phyloP scores from a whole-genome alignment of 2,329 filamentous ascomycete species.

The Trichoderma citrinoviride region DNA sequence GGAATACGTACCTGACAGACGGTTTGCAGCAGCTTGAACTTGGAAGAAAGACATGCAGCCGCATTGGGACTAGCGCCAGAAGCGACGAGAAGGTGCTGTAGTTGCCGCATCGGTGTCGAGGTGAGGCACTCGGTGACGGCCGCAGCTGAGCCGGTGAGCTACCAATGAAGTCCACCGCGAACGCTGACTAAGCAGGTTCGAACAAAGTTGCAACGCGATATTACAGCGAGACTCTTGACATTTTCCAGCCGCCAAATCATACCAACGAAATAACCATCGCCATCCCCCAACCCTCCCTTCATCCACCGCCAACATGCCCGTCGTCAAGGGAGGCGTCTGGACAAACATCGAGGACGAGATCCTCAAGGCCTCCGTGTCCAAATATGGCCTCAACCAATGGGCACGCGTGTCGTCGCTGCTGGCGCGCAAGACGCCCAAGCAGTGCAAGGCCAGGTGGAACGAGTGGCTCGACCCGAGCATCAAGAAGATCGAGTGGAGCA shows the following conservation, averaged over 20 bases:
- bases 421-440: constrained; percentile 95
- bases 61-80: neutral
- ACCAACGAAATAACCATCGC: neutral
- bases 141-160: neutral
- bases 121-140: constrained; percentile 4
- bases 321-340: constrained; percentile 73
- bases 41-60: neutral
- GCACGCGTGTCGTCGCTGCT: constrained; percentile 95
- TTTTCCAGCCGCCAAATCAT: constrained; percentile 28
- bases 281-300: neutral
- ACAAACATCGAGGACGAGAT: constrained; percentile 89
- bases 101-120: constrained; percentile 1
- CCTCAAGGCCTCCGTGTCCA: constrained; percentile 90
- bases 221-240: constrained; percentile 26
- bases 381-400: constrained; percentile 97
- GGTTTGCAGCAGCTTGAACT: neutral
- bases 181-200: constrained; percentile 23
- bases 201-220: constrained; percentile 3
- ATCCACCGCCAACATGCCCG: constrained; percentile 54
- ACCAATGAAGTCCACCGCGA: neutral
- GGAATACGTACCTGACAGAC: neutral
- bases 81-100: too few relatives aligned
- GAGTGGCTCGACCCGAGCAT: constrained; percentile 99
- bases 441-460: constrained; percentile 97
- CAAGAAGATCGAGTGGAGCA: constrained; percentile 98